phyloP scores from a whole-genome alignment of 2,329 filamentous ascomycete species.

The Sarocladium oryzae region DNA sequence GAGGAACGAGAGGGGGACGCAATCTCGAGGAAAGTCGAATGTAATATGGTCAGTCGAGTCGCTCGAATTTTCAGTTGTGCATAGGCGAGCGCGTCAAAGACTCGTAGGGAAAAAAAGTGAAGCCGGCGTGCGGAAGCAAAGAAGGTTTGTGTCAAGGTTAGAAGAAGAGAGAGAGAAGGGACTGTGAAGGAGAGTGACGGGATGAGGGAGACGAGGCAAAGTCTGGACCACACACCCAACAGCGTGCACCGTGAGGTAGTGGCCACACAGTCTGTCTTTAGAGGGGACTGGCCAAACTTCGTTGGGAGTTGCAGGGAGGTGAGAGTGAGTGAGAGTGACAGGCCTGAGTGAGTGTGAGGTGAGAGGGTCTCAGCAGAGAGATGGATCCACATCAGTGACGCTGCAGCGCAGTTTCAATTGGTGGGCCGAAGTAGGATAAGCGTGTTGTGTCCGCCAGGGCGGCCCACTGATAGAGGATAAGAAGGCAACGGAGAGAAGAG shows the following conservation, averaged over 20 bases:
- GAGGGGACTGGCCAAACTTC: too few species aligned
- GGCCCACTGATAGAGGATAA: constrained; percentile 6
- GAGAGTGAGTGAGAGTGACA: neutral
- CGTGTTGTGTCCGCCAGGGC: neutral
- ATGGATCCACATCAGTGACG: neutral
- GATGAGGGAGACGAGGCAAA: neutral
- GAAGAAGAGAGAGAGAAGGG: neutral
- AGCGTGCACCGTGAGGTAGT: neutral
- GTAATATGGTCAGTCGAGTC: neutral
- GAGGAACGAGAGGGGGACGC: neutral
- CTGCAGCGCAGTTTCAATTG: neutral
- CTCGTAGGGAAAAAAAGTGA: neutral
- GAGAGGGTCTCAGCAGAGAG: neutral
- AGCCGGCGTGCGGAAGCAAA: neutral
- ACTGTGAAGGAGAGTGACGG: constrained; percentile 1
- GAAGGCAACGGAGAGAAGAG: neutral
- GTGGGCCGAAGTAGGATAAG: neutral
- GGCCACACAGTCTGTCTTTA: too few species aligned
- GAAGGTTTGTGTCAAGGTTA: neutral
- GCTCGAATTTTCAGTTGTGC: neutral
- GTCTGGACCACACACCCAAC: neutral
- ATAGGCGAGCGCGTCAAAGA: neutral
- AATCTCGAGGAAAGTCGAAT: neutral
- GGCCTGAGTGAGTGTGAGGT: too few species aligned
- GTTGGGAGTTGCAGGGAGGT: neutral